These are phyloP conservation scores for Mrakia gelida DNA, from an alignment of 768 basidiomycete species.

Conservation along the genomic window DNA sequence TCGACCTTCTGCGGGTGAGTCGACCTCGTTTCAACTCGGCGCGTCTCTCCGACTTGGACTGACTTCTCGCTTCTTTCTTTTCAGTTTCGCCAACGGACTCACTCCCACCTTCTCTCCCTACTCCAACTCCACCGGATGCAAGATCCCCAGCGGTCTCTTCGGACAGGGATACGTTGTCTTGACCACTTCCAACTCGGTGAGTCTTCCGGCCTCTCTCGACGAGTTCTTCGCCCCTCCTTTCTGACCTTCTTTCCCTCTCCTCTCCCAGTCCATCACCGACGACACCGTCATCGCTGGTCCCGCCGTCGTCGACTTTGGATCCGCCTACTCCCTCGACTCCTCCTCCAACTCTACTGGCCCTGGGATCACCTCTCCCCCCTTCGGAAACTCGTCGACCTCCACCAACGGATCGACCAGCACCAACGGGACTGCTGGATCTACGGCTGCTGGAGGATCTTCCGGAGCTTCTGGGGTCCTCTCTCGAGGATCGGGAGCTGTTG, in stretches of 20 bases:
- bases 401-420: neutral
- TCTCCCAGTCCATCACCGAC: conserved; percentile 11
- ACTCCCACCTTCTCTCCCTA: neutral
- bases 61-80: neutral
- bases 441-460: neutral
- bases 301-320: conserved; percentile 18
- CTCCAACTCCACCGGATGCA: conserved; percentile 13
- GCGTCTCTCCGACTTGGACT: neutral
- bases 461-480: neutral
- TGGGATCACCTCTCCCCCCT: conserved; percentile 1
- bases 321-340: conserved; percentile 10
- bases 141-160: neutral
- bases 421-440: neutral
- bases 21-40: neutral
- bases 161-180: conserved; percentile 19
- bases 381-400: neutral
- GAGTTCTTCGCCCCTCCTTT: neutral
- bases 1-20: conserved; percentile 9
- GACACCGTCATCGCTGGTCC: conserved; percentile 14
- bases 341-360: neutral
- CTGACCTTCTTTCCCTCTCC: neutral
- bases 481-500: neutral
- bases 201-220: too few relatives aligned
- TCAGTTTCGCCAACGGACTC: conserved; percentile 20
- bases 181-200: neutral